These are phyloP conservation scores for Fusarium verticillioides DNA, from an alignment of 2,329 filamentous ascomycete species.

Conservation along the genomic window DNA sequence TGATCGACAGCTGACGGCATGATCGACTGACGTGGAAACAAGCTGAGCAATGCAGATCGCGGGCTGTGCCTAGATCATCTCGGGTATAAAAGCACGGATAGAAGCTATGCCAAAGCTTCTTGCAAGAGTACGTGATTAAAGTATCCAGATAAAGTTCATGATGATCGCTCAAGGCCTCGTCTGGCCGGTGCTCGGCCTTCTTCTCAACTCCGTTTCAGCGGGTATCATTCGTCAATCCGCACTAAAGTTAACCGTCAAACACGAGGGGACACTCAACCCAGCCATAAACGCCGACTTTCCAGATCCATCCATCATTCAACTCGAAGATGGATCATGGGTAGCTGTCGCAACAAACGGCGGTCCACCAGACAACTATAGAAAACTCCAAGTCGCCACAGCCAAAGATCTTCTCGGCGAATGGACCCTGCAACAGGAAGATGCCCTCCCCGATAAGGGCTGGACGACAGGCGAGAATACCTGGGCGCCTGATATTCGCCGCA, in stretches of 20 bases:
- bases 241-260: conserved; percentile 6
- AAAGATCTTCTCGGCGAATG: conserved; percentile 6
- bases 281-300: conserved; percentile 16
- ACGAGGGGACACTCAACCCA: not conserved
- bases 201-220: not conserved
- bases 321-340: conserved; percentile 18
- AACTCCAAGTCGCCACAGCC: conserved; percentile 3
- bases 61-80: not conserved
- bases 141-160: not conserved
- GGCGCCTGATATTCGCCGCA: conserved; percentile 13
- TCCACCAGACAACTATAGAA: not conserved
- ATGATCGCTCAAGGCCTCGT: not conserved
- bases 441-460: conserved; percentile 14
- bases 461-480: conserved; percentile 7
- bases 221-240: not conserved
- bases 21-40: not conserved
- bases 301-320: conserved; percentile 9
- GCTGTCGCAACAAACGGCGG: conserved; percentile 15
- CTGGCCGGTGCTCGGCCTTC: not conserved
- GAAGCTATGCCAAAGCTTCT: fast-evolving
- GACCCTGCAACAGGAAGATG: not conserved
- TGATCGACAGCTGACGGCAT: conserved; percentile 1
- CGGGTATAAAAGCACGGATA: not conserved
- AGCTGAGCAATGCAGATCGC: not conserved
- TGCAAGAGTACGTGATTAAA: fast-evolving